Evolutionary conservation across 495 filamentous ascomycete genomes (phyloP), one percentile per base, ranked within the genome.

Genomic region (Trichoderma virens): DNA sequence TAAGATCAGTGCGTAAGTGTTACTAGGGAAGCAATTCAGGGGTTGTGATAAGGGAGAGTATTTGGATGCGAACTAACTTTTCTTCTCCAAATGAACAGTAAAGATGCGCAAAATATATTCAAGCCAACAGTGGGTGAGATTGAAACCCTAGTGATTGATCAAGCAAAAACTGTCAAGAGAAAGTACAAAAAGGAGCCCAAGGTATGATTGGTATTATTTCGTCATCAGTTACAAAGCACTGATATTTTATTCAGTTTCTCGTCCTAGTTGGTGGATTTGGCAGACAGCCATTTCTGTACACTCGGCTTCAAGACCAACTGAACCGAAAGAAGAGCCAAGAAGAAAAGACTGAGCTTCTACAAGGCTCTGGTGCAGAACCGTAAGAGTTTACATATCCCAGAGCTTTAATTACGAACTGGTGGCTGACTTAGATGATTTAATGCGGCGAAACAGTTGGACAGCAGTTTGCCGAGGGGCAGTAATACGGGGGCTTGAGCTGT

Each of bases 241-340:
- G n/a, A 62, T 28, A 3, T 9, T n/a, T 60, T 1, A 27, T n/a
- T 11, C 38, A 62, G 61, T 62, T 62, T 45, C 8, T 62, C 1
- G n/a, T 62, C 34, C 23, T 62, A 5, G 61, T 62, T 2, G 61
- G 61, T n/a, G 61, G 61, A 5, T 62, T 62, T 30, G 61, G n/a
- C n/a, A n/a, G n/a, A n/a, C n/a, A n/a, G n/a, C n/a, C n/a, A n/a
- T n/a, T n/a, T n/a, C n/a, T n/a, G n/a, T n/a, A n/a, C n/a, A n/a
- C n/a, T n/a, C n/a, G 61, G 3, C n/a, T 25, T 14, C 13, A 20
- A 14, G 20, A 30, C 9, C 38, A 45, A 31, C n/a, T 62, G 9
- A 7, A 47, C 6, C 35, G 45, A 9, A 23, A 2, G 2, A 23
- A 62, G 7, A 20, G 39, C 6, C 11, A 47, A 5, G 23, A 2